phyloP scores from a whole-genome alignment of 345 rosid genomes.

The Syzygium jambos region DNA sequence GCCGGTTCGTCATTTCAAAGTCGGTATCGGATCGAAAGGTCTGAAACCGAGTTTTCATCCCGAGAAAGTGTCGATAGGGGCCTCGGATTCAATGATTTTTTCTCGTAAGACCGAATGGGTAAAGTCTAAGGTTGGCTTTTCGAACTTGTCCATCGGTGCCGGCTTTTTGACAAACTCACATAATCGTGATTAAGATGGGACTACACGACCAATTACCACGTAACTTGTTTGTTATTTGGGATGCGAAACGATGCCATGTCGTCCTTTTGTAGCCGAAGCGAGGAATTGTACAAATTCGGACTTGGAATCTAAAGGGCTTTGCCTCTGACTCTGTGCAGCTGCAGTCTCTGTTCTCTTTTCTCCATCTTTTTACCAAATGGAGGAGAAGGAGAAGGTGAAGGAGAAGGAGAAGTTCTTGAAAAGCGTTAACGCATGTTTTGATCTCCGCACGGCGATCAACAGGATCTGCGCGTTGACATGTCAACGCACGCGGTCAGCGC shows the following conservation, averaged over 20 bases:
- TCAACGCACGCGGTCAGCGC: neutral
- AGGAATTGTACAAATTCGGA: neutral
- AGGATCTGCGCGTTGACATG: neutral
- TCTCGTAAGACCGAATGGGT: too few relatives aligned
- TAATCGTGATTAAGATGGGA: neutral
- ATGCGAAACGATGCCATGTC: neutral
- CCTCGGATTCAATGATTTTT: too few relatives aligned
- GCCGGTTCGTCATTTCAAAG: too few relatives aligned
- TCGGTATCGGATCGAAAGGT: too few relatives aligned
- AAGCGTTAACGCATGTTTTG: neutral
- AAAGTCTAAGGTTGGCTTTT: neutral
- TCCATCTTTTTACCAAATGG: neutral
- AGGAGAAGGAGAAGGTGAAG: too few relatives aligned
- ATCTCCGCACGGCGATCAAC: neutral
- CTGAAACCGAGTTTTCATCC: too few relatives aligned
- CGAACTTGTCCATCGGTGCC: too few relatives aligned
- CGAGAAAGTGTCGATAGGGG: neutral
- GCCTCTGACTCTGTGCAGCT: neutral
- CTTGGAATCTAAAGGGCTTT: neutral
- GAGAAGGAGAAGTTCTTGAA: neutral
- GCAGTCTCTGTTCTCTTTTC: neutral
- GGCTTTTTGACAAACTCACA: neutral
- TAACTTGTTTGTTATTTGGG: neutral
- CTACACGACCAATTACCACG: neutral
- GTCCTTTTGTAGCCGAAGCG: neutral